Evolutionary conservation across 2,329 filamentous ascomycete species (phyloP).

Genomic region (Pestalotiopsis fici): DNA sequence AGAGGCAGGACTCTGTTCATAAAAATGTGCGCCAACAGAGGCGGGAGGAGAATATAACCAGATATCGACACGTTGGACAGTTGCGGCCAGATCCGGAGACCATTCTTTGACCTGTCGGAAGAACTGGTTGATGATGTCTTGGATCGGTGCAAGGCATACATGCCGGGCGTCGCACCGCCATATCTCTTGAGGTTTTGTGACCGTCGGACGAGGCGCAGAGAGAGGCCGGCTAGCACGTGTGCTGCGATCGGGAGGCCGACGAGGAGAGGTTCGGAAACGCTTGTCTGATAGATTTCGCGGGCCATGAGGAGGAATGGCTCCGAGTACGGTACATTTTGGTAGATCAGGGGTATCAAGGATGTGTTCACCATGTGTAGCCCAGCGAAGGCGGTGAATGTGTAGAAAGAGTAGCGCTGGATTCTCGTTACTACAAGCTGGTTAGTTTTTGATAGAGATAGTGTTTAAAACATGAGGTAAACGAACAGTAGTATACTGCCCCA

Average conservation of each 20-base stretch:
- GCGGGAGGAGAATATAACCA: slow-evolving; percentile 69
- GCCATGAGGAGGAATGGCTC: slow-evolving; percentile 90
- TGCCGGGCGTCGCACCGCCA: slow-evolving; percentile 65
- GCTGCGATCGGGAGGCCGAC: slow-evolving; percentile 73
- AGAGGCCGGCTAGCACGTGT: slow-evolving; percentile 77
- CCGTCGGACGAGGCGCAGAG: slow-evolving; percentile 73
- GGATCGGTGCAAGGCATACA: slow-evolving; percentile 38
- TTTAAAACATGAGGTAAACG: slow-evolving; percentile 25
- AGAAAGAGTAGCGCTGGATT: slow-evolving; percentile 86
- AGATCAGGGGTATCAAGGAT: slow-evolving; percentile 75
- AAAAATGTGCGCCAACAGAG: slow-evolving; percentile 71
- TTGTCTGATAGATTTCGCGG: slow-evolving; percentile 87
- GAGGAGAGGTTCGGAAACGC: slow-evolving; percentile 76
- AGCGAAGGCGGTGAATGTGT: slow-evolving; percentile 77
- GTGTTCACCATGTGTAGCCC: slow-evolving; percentile 80
- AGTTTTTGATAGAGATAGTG: background rate
- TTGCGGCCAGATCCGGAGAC: slow-evolving; percentile 61
- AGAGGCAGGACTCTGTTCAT: slow-evolving; percentile 78
- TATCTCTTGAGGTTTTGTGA: slow-evolving; percentile 73
- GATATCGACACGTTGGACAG: slow-evolving; percentile 70
- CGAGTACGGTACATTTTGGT: slow-evolving; percentile 70
- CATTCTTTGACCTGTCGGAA: slow-evolving; percentile 21
- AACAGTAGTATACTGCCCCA: slow-evolving; percentile 76
- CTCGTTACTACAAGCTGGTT: slow-evolving; percentile 60
- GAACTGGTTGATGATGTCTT: slow-evolving; percentile 30